These are phyloP conservation scores for Cordyceps pruinosa DNA, from an alignment of 2,329 filamentous ascomycete species.

Conservation along the genomic window DNA sequence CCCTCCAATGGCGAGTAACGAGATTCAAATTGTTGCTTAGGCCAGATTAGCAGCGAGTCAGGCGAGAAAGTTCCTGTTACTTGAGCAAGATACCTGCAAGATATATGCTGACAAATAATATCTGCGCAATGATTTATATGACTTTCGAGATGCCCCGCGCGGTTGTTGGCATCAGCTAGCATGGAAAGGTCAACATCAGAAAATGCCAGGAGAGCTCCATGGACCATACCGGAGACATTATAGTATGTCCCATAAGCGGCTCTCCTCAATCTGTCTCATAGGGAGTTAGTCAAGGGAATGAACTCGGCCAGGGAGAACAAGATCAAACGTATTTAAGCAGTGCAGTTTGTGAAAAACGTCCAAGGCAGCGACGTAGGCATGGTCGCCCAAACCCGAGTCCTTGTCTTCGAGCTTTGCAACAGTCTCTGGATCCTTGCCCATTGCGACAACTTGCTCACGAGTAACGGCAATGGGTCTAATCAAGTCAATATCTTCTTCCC, in stretches of 20 bases:
- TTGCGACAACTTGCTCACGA: not conserved
- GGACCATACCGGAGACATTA: not conserved
- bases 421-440: not conserved
- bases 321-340: not conserved
- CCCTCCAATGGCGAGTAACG: not conserved
- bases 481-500: slow-evolving; percentile 3
- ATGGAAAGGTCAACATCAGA: not conserved
- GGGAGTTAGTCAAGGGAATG: not conserved
- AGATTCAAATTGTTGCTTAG: not conserved
- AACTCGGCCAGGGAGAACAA: not conserved
- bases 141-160: not conserved
- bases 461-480: not conserved
- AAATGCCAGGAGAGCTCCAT: not conserved
- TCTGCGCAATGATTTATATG: not conserved
- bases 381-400: not conserved
- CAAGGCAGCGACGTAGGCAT: not conserved
- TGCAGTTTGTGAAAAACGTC: slow-evolving; percentile 3
- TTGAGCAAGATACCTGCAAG: not conserved
- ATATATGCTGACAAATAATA: slow-evolving; percentile 3
- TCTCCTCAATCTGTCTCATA: not conserved
- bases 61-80: accelerated
- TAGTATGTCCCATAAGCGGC: not conserved
- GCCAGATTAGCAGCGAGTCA: not conserved
- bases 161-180: not conserved
- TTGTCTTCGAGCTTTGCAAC: slow-evolving; percentile 3